Evolutionary conservation across 1,284 basidiomycete genomes (phyloP).

Genomic region (Volvariella volvacea): DNA sequence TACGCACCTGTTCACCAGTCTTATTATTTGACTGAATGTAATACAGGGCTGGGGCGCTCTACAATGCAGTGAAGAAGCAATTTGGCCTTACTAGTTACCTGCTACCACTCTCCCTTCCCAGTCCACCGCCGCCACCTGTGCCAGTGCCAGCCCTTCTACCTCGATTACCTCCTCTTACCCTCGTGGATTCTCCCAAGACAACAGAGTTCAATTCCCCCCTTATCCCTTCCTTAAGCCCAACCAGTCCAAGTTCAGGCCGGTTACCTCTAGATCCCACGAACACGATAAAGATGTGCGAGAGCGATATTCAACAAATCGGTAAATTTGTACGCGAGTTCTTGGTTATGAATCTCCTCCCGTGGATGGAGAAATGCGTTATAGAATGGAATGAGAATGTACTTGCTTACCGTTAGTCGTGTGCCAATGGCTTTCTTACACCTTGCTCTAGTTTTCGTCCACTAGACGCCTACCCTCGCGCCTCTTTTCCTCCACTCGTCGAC

Average conservation of each 20-base stretch:
- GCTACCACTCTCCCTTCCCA: constrained; percentile 54
- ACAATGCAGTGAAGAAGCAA: constrained; percentile 80
- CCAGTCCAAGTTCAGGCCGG: constrained; percentile 11
- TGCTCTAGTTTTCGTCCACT: constrained; percentile 67
- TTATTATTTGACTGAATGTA: constrained; percentile 9
- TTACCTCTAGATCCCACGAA: constrained; percentile 22
- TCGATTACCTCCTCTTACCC: constrained; percentile 50
- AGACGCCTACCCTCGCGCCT: constrained; percentile 76
- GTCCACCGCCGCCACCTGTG: constrained; percentile 54
- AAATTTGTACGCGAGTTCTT: constrained; percentile 88
- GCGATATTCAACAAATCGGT: constrained; percentile 77
- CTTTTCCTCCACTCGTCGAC: constrained; percentile 83
- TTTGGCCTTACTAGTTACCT: constrained; percentile 70
- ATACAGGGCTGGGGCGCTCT: constrained; percentile 61
- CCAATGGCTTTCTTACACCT: constrained; percentile 6
- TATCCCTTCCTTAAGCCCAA: constrained; percentile 11
- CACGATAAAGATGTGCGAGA: constrained; percentile 55
- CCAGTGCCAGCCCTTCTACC: constrained; percentile 59
- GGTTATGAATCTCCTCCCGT: constrained; percentile 87
- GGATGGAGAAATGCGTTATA: constrained; percentile 92
- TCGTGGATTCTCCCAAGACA: constrained; percentile 21
- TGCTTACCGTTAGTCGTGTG: constrained; percentile 7
- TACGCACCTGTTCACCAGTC: constrained; percentile 32
- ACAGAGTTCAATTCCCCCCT: constrained; percentile 2
- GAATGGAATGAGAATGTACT: constrained; percentile 90